Conservation (phyloP, 2,329 filamentous ascomycete species). For the Pyrenochaeta sp. region DNA sequence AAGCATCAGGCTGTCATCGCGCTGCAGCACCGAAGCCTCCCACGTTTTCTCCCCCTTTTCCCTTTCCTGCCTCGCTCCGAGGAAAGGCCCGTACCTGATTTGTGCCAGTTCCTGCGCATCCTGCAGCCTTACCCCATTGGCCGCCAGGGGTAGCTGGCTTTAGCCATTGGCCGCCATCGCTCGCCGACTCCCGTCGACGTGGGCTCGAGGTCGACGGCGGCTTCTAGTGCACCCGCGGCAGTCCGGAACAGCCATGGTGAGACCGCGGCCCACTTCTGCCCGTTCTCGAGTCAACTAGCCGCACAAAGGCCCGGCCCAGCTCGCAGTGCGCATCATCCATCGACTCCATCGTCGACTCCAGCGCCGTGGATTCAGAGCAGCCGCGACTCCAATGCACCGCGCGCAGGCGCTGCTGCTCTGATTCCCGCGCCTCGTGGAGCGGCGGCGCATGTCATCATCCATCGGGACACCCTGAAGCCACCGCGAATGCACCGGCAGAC, state of each 20-base stretch:
- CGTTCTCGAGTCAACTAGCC: slow-evolving; percentile 24
- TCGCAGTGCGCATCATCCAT: slow-evolving; percentile 28
- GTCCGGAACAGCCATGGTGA: slow-evolving; percentile 34
- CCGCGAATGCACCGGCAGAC: slow-evolving; percentile 10
- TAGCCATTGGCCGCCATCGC: slow-evolving; percentile 23
- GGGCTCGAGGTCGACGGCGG: slow-evolving; percentile 35
- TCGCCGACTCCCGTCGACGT: slow-evolving; percentile 34
- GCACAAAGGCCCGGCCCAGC: slow-evolving; percentile 17
- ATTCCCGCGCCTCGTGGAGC: neutral
- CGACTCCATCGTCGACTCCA: slow-evolving; percentile 19
- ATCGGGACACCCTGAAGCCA: too few relatives aligned
- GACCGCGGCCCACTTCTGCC: slow-evolving; percentile 25
- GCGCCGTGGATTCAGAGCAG: slow-evolving; percentile 8
- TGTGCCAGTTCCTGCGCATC: slow-evolving; percentile 40
- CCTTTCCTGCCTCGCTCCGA: slow-evolving; percentile 19
- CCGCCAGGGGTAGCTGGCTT: slow-evolving; percentile 15
- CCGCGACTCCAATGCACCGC: slow-evolving; percentile 6
- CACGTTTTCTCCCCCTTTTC: slow-evolving; percentile 28
- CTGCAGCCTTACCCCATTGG: slow-evolving; percentile 42
- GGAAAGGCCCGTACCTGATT: slow-evolving; percentile 30
- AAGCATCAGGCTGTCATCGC: slow-evolving; percentile 28
- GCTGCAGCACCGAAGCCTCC: slow-evolving; percentile 14
- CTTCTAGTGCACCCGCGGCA: slow-evolving; percentile 42
- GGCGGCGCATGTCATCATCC: slow-evolving; percentile 23
- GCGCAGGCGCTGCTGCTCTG: too few relatives aligned